Percentiles rank a stretch among this genome's conserved stretches.
phyloP scores from a whole-genome alignment of 1,139 yeast species.

The Kurtzmaniella quercitrusa region DNA sequence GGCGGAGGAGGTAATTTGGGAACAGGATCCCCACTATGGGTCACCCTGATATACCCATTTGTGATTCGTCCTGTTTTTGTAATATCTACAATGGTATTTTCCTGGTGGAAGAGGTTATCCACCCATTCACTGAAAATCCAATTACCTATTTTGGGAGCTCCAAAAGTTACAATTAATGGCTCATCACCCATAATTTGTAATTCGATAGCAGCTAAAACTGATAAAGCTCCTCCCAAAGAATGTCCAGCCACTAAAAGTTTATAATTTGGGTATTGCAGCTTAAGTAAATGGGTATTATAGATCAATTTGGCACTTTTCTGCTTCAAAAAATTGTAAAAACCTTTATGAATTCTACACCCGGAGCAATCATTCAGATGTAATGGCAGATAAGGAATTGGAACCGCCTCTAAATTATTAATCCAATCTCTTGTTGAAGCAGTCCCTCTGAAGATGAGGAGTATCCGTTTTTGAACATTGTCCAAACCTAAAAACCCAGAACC shows the following conservation, averaged over 20 bases:
- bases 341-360: slow-evolving; percentile 56
- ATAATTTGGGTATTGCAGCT: slow-evolving; percentile 39
- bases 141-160: slow-evolving; percentile 63
- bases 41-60: slow-evolving; percentile 44
- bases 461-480: slow-evolving; percentile 29
- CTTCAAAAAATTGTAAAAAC: slow-evolving; percentile 44
- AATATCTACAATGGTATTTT: slow-evolving; percentile 14
- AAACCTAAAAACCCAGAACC: slow-evolving; percentile 52
- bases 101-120: slow-evolving; percentile 44
- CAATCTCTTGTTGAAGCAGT: slow-evolving; percentile 55
- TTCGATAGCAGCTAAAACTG: slow-evolving; percentile 58
- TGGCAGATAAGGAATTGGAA: slow-evolving; percentile 39
- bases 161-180: slow-evolving; percentile 55
- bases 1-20: slow-evolving; percentile 55
- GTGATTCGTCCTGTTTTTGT: slow-evolving; percentile 12
- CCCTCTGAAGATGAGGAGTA: slow-evolving; percentile 52
- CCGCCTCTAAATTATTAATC: slow-evolving; percentile 46
- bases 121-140: slow-evolving; percentile 44
- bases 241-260: slow-evolving; percentile 58
- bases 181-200: slow-evolving; percentile 45
- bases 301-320: slow-evolving; percentile 36
- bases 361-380: slow-evolving; percentile 30
- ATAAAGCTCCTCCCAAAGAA: slow-evolving; percentile 71
- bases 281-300: slow-evolving; percentile 26
- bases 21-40: slow-evolving; percentile 53